A percentile compares a stretch with the other conserved stretches of the same genome.
Evolutionary conservation across 345 rosid genomes (phyloP).

Genomic region (Tarenaya hassleriana): DNA sequence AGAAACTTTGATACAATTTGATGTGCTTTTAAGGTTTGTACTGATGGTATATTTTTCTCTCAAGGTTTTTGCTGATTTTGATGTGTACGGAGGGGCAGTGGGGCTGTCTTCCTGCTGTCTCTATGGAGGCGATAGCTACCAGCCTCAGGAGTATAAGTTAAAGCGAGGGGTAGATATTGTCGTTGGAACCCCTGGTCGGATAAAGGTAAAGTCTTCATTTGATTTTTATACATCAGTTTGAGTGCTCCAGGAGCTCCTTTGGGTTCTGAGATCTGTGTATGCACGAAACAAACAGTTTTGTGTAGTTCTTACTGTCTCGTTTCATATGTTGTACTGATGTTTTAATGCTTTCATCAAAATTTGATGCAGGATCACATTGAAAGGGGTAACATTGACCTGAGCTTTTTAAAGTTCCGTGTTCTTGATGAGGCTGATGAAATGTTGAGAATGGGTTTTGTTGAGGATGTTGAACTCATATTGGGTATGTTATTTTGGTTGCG

Average conservation of each 20-base stretch:
- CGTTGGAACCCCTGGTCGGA: constrained; percentile 93
- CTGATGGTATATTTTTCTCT: constrained; percentile 4
- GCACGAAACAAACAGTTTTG: not conserved
- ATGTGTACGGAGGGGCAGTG: constrained; percentile 67
- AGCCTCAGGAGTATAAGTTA: constrained; percentile 51
- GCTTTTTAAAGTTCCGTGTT: constrained; percentile 70
- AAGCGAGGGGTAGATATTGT: constrained; percentile 87
- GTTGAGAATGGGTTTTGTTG: constrained; percentile 98
- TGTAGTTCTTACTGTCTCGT: not conserved
- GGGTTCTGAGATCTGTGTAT: not conserved
- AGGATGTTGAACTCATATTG: constrained; percentile 88
- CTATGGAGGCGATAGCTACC: constrained; percentile 82
- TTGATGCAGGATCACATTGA: constrained; percentile 73
- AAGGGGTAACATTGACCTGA: constrained; percentile 57
- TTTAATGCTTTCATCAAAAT: constrained; percentile 29
- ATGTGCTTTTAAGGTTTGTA: not conserved
- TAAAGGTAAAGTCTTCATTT: constrained; percentile 49
- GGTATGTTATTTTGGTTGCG: constrained; percentile 33
- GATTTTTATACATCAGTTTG: not conserved
- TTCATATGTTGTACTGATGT: constrained; percentile 9
- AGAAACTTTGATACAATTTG: not conserved
- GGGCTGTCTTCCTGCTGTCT: constrained; percentile 76
- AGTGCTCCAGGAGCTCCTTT: not conserved
- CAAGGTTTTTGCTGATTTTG: constrained; percentile 78
- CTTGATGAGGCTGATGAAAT: constrained; percentile 99